Base-by-base conservation (phyloP, 805 yeast species). In the Barnettozyma wickerhamii region DNA sequence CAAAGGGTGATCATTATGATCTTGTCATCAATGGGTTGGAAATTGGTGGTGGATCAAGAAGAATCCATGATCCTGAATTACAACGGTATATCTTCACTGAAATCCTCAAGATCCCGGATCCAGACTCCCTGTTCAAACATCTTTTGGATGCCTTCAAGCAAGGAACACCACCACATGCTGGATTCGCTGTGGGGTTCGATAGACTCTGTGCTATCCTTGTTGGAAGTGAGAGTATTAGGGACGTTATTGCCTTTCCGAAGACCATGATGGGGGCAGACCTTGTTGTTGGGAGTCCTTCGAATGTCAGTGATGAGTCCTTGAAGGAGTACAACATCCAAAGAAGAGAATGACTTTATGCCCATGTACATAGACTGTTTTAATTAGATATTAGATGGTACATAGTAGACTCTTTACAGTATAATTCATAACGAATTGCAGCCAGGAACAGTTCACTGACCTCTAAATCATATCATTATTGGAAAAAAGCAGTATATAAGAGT, bases 101-200 rank as follows among this genome's bases (percentile, higher is more conserved):
- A 19, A 69, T 91, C 10, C 68, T 93, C 23, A 63, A 72, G 7
- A 81, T 93, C 10, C 36, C 55, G 1, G 65, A 86, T 47, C 74
- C 85, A 20, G 71, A 80, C 33, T 56, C 59, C 27, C 65, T 88
- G 7, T 93, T 93, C 66, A 95, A 96, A 0, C 99, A 93, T 63
- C 68, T 93, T 30, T 67, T 93, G 24, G 67, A 71, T 30, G 96
- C 96, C 0, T 75, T 93, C 41, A 77, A 76, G 19, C 77, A 84
- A 65, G 99, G 99, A 1, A 88, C 98, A 55, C 99, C 99, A 1
- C 99, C 99, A 1, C 99, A 93, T 64, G 96, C 97, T 2, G 99
- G 99, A 0, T 69, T 93, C 29, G 99, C 99, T 0, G 69, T 93
- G 27, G 99, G 99, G 0, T 85, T 93, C 51, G 99, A 93, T 59